phyloP scores from a whole-genome alignment of 352 stramenopile genomes.

The Globisporangium cystogenes region DNA sequence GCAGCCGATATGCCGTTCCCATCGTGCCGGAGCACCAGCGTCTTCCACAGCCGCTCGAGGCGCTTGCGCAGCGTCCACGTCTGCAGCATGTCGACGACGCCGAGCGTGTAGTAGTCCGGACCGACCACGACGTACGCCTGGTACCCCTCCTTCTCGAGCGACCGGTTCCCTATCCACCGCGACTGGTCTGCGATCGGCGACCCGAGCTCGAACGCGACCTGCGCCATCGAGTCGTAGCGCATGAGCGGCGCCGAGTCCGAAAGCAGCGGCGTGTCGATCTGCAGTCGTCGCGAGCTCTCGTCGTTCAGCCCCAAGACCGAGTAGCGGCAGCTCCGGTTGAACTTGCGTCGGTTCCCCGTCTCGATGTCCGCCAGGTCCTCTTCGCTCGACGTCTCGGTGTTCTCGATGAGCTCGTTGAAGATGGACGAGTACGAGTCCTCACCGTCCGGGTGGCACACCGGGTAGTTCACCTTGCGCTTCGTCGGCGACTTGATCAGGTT shows the following conservation, averaged over 20 bases:
- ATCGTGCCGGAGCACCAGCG: constrained; percentile 63
- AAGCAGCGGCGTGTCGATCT: constrained; percentile 45
- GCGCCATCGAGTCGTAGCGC: constrained; percentile 50
- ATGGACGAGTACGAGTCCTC: constrained; percentile 38
- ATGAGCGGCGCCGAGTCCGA: constrained; percentile 7
- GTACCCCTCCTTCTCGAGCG: constrained; percentile 60
- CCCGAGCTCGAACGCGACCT: constrained; percentile 25
- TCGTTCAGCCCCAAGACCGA: constrained; percentile 56
- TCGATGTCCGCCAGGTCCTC: constrained; percentile 57
- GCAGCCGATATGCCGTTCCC: constrained; percentile 72
- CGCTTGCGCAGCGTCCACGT: constrained; percentile 84
- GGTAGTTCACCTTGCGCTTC: constrained; percentile 68
- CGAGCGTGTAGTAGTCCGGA: constrained; percentile 85
- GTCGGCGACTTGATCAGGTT: constrained; percentile 42
- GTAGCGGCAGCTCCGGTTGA: constrained; percentile 66
- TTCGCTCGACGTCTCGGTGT: constrained; percentile 34
- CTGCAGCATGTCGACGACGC: constrained; percentile 89
- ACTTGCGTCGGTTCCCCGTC: constrained; percentile 38
- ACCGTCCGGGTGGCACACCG: constrained; percentile 58
- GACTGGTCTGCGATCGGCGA: constrained; percentile 13
- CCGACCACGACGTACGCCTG: constrained; percentile 72
- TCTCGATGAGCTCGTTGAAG: constrained; percentile 22
- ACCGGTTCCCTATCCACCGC: constrained; percentile 55
- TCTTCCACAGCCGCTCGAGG: constrained; percentile 83
- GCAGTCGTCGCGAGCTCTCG: constrained; percentile 21